Conservation (phyloP, 768 basidiomycete genomes). For the Lactarius vividus region DNA sequence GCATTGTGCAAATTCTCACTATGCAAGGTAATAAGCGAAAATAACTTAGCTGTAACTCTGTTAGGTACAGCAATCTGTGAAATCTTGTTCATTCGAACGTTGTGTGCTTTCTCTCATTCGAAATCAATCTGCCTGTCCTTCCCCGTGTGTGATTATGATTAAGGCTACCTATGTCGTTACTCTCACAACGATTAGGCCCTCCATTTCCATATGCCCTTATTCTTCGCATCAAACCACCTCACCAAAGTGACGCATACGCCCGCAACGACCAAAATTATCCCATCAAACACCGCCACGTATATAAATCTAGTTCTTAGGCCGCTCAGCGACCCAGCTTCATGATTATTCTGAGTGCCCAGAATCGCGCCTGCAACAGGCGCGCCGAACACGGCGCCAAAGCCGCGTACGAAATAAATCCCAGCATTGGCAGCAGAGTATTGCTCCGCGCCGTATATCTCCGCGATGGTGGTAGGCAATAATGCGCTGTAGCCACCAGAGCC, state of each 20-base stretch:
- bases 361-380: slow-evolving; percentile 45
- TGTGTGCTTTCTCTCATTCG: background rate
- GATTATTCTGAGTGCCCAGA: slow-evolving; percentile 33
- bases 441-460: slow-evolving; percentile 44
- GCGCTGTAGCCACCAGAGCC: slow-evolving; percentile 47
- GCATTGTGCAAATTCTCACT: slow-evolving; percentile 74
- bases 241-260: slow-evolving; percentile 42
- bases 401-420: slow-evolving; percentile 43
- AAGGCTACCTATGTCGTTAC: background rate
- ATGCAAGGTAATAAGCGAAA: slow-evolving; percentile 63
- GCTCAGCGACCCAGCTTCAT: background rate
- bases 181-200: slow-evolving; percentile 34
- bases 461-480: slow-evolving; percentile 43
- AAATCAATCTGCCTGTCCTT: background rate
- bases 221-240: slow-evolving; percentile 42
- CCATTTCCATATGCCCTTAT: slow-evolving; percentile 42
- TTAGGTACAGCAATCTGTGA: background rate
- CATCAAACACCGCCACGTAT: slow-evolving; percentile 41
- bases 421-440: slow-evolving; percentile 44
- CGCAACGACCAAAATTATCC: slow-evolving; percentile 37
- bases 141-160: background rate
- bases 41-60: slow-evolving; percentile 29
- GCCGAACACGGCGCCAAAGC: slow-evolving; percentile 41
- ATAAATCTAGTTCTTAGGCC: slow-evolving; percentile 36
- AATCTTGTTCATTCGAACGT: background rate